Evolutionary conservation across 2,329 filamentous ascomycete genomes (phyloP).

Genomic region (Hymenoscyphus repandus): DNA sequence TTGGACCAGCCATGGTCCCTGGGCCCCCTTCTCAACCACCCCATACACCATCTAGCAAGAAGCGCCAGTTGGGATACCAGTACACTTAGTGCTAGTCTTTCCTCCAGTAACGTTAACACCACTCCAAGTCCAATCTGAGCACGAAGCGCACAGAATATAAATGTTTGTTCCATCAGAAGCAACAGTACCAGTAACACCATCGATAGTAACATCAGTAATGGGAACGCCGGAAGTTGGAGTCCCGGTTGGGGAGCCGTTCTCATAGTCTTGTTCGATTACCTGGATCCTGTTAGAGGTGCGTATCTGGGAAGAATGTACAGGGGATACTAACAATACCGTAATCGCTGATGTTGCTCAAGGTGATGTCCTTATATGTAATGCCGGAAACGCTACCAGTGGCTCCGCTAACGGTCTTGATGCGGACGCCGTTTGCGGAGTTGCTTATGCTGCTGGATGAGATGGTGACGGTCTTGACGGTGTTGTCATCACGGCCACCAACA

Average conservation of each 20-base stretch:
- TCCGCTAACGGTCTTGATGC: constrained; percentile 34
- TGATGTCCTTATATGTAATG: constrained; percentile 49
- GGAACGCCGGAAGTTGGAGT: constrained; percentile 37
- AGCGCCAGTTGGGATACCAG: constrained; percentile 31
- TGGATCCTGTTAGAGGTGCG: neutral
- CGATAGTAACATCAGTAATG: constrained; percentile 45
- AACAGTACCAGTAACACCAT: constrained; percentile 40
- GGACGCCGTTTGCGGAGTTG: constrained; percentile 47
- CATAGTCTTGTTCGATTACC: constrained; percentile 50
- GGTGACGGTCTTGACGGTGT: constrained; percentile 47
- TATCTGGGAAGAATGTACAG: neutral
- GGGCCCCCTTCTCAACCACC: no score
- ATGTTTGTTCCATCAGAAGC: constrained; percentile 35
- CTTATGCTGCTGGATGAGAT: constrained; percentile 43
- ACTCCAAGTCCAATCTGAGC: constrained; percentile 48
- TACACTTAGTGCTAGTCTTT: constrained; percentile 37
- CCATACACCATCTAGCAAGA: constrained; percentile 21
- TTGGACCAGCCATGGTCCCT: no score
- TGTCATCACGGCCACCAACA: constrained; percentile 50
- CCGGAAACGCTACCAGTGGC: constrained; percentile 38
- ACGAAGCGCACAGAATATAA: constrained; percentile 50
- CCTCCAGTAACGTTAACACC: constrained; percentile 47
- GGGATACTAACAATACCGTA: constrained; percentile 37
- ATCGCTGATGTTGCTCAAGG: constrained; percentile 40
- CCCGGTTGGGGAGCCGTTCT: constrained; percentile 25